Conservation (phyloP, 805 yeast genomes). For the Cyberlindnera xishuangbannaensis region DNA sequence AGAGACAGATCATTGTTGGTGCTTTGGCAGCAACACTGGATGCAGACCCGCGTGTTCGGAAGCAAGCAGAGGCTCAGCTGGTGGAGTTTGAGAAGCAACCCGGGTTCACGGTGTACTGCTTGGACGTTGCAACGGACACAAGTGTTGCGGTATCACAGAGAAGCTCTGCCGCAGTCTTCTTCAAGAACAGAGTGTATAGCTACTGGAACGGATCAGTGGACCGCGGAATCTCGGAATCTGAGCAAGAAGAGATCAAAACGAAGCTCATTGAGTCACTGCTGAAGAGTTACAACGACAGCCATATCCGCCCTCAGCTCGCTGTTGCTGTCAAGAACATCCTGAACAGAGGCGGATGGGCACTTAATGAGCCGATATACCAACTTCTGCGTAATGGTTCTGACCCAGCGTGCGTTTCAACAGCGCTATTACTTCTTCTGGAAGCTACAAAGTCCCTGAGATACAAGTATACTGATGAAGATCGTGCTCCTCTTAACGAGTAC, state of each 20-base stretch:
- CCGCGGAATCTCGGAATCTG: conserved; percentile 35
- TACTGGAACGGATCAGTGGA: conserved; percentile 41
- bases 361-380: conserved; percentile 27
- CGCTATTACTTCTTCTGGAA: conserved; percentile 51
- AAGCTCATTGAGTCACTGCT: conserved; percentile 49
- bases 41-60: conserved; percentile 42
- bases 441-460: conserved; percentile 52
- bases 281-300: conserved; percentile 32
- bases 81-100: conserved; percentile 46
- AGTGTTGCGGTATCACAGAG: conserved; percentile 38
- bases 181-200: conserved; percentile 55
- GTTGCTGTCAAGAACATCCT: conserved; percentile 52
- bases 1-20: conserved; percentile 42
- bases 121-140: conserved; percentile 43
- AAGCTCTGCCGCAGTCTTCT: conserved; percentile 60
- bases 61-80: conserved; percentile 48
- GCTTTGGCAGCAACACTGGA: conserved; percentile 52
- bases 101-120: conserved; percentile 51
- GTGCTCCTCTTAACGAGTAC: conserved; percentile 43
- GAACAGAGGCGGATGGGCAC: conserved; percentile 35
- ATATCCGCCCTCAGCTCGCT: conserved; percentile 50
- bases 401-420: conserved; percentile 41
- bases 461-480: conserved; percentile 48
- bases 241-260: conserved; percentile 50
- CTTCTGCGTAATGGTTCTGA: conserved; percentile 31